Conservation (phyloP, 2,329 filamentous ascomycete species). For the Aspergillus tamarii region DNA sequence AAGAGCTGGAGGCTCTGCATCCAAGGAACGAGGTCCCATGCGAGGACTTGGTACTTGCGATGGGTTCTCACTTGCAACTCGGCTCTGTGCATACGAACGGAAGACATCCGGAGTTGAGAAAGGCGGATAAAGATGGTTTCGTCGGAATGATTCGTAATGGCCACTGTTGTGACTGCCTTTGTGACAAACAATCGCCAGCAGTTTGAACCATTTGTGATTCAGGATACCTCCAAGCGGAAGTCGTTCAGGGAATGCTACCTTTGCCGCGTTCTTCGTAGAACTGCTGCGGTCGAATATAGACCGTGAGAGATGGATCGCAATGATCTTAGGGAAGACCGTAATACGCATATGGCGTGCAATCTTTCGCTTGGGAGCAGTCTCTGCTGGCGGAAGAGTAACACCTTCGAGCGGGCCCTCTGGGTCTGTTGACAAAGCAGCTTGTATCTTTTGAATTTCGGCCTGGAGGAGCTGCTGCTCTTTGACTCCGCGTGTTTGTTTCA, state of each 20-base stretch:
- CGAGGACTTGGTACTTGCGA: constrained; percentile 43
- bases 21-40: constrained; percentile 41
- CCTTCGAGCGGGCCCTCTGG: constrained; percentile 76
- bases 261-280: constrained; percentile 92
- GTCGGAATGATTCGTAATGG: constrained; percentile 93
- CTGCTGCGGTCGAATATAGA: constrained; percentile 83
- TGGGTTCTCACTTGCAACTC: constrained; percentile 56
- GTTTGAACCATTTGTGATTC: constrained; percentile 76
- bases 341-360: constrained; percentile 90
- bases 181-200: constrained; percentile 87
- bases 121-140: constrained; percentile 77
- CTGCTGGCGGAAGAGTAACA: constrained; percentile 73
- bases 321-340: constrained; percentile 81
- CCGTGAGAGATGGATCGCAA: constrained; percentile 88
- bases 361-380: constrained; percentile 74
- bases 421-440: constrained; percentile 72
- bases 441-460: constrained; percentile 66
- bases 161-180: constrained; percentile 95
- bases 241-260: constrained; percentile 88
- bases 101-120: constrained; percentile 83
- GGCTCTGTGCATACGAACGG: constrained; percentile 71
- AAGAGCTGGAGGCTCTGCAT: constrained; percentile 32
- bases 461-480: constrained; percentile 56
- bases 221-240: constrained; percentile 79
- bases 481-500: constrained; percentile 58